phyloP scores from a whole-genome alignment of 1,139 yeast species.

The Yamadazyma atlantica region DNA sequence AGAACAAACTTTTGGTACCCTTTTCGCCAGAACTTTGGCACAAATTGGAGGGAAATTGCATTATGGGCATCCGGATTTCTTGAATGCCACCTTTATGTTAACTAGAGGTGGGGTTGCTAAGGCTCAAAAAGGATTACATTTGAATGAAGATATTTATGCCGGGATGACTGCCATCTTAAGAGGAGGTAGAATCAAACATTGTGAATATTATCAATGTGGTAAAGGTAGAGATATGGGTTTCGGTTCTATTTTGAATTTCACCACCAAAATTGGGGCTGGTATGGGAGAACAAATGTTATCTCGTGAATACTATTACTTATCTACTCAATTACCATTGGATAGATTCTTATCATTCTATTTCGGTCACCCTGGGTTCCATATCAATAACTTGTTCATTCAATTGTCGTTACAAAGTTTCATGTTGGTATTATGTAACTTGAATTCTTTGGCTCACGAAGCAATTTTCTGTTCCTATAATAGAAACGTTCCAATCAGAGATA shows the following conservation, averaged over 20 bases:
- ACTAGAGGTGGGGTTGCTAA: slow-evolving; percentile 99
- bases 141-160: slow-evolving; percentile 98
- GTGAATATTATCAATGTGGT: slow-evolving; percentile 99
- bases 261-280: slow-evolving; percentile 99
- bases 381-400: slow-evolving; percentile 94
- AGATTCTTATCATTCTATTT: slow-evolving; percentile 96
- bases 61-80: slow-evolving; percentile 99
- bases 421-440: slow-evolving; percentile 89
- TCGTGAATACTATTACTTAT: slow-evolving; percentile 95
- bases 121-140: slow-evolving; percentile 97
- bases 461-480: slow-evolving; percentile 81
- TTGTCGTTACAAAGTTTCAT: slow-evolving; percentile 90
- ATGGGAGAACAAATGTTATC: slow-evolving; percentile 99
- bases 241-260: slow-evolving; percentile 96
- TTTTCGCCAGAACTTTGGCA: slow-evolving; percentile 95
- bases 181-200: slow-evolving; percentile 99
- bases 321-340: slow-evolving; percentile 95
- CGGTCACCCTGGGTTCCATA: slow-evolving; percentile 99
- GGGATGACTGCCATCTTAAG: slow-evolving; percentile 98
- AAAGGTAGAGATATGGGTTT: slow-evolving; percentile 99
- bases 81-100: slow-evolving; percentile 90
- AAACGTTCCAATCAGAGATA: slow-evolving; percentile 83
- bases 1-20: slow-evolving; percentile 98
- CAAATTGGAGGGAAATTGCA: slow-evolving; percentile 99
- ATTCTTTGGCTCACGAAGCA: slow-evolving; percentile 87